Evolutionary conservation across 176 grass and related monocot genomes (phyloP).

Genomic region (Eleusine indica): DNA sequence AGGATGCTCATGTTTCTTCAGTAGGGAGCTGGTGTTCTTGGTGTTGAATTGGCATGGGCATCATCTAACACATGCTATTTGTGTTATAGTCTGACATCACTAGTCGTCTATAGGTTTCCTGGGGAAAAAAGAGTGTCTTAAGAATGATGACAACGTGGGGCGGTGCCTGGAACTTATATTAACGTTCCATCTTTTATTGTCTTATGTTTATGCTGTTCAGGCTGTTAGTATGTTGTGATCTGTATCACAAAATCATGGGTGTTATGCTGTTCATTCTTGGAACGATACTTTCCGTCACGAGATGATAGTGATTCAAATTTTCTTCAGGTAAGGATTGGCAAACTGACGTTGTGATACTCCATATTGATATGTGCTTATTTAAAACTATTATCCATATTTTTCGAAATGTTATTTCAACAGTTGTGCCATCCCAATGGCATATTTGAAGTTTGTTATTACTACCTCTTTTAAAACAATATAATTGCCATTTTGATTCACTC

Average conservation of each 20-base stretch:
- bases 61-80: constrained; percentile 21
- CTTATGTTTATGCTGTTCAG: not conserved
- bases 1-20: not conserved
- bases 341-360: too few species aligned
- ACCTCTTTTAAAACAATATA: too few species aligned
- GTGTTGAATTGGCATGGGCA: constrained; percentile 6
- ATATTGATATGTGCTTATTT: too few species aligned
- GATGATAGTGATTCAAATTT: not conserved
- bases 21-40: not conserved
- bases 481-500: not conserved
- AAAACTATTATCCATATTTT: too few species aligned
- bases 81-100: constrained; percentile 11
- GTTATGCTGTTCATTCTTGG: too few species aligned
- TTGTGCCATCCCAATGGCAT: too few species aligned
- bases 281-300: not conserved
- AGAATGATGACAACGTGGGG: not conserved
- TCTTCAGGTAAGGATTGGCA: too few species aligned
- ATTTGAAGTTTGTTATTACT: too few species aligned
- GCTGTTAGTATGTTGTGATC: not conserved
- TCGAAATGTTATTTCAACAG: too few species aligned
- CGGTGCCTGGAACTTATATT: not conserved
- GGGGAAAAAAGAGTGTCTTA: not conserved
- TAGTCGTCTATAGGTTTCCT: constrained; percentile 2
- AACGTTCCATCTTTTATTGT: not conserved
- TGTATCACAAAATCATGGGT: not conserved